Evolutionary conservation across 441 rosid genomes (phyloP), one percentile per base, ranked within the genome.

Genomic region (Euphorbia celastroides): DNA sequence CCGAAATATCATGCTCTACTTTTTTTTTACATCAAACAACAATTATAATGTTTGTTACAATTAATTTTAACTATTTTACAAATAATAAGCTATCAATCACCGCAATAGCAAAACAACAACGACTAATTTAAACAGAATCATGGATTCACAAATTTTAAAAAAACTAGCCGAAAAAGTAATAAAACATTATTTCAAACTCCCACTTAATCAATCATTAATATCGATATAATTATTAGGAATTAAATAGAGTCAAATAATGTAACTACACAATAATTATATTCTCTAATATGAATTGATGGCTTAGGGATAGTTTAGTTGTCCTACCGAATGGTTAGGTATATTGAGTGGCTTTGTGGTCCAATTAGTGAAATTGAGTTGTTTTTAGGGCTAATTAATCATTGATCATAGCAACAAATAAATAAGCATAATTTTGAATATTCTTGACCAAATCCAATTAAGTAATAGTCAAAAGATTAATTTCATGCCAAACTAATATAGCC

Each of bases 301-400:
- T 5, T 57, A 3, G 11, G 19, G 34, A 19, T 22, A 17, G 6
- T 48, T 56, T 41, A 30, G 54, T 52, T 69, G 60, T 59, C 63
- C 46, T 63, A 30, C 56, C 68, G 28, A 54, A 62, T 56, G 7
- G 62, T 55, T 56, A 8, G 62, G 62, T 50, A 30, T 7, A 42
- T 32, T 5, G 59, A 10, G 12, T 5, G 55, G 19, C 36, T 14
- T 56, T 38, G 62, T 59, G 50, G 65, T 60, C 71, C 58, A 58
- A 48, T 2, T 57, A 32, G 22, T 16, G 9, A 57, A 22, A 16
- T 14, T 66, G 38, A 25, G 13, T 32, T 52, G 12, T 65, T 7
- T 34, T 54, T 65, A 48, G 38, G 22, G 38, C n/a, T 3, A 27
- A 23, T 44, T 34, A 16, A 59, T 54, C 28, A 13, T 54, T 60